A percentile compares a stretch with the other conserved stretches of the same genome.
These are phyloP conservation scores for Cordyceps cateniannulata DNA, from an alignment of 2,329 filamentous ascomycete genomes.

Conservation along the genomic window DNA sequence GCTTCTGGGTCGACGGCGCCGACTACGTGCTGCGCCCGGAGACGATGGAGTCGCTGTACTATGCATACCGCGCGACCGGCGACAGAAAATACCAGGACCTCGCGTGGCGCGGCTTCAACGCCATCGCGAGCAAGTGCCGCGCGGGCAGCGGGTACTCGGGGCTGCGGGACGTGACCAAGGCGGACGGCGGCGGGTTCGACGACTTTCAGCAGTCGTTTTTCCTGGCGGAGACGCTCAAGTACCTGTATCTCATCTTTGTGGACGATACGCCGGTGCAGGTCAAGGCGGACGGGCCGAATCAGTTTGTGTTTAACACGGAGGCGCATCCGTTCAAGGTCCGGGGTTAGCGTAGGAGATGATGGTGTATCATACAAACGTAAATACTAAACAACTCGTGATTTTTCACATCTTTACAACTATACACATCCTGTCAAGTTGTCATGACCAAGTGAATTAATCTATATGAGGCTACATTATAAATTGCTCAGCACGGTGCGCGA, in stretches of 20 bases:
- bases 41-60: constrained; percentile 79
- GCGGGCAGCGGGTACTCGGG: constrained; percentile 61
- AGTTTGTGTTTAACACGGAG: constrained; percentile 46
- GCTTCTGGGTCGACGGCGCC: constrained; percentile 62
- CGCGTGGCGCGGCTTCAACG: constrained; percentile 72
- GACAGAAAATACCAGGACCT: constrained; percentile 72
- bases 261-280: constrained; percentile 51
- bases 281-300: constrained; percentile 35
- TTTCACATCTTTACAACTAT: too few relatives aligned
- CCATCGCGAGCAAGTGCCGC: constrained; percentile 57
- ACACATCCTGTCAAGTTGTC: too few relatives aligned
- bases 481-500: neutral
- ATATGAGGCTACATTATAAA: neutral
- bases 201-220: constrained; percentile 84
- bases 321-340: constrained; percentile 34
- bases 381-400: too few relatives aligned
- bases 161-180: constrained; percentile 58
- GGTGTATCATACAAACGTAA: neutral
- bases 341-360: neutral
- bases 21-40: constrained; percentile 70
- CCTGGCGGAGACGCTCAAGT: constrained; percentile 85
- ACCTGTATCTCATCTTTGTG: constrained; percentile 66
- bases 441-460: neutral
- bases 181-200: constrained; percentile 51
- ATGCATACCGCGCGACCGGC: constrained; percentile 75